These are phyloP conservation scores for Leptographium flavum DNA, from an alignment of 2,329 filamentous ascomycete genomes.

Conservation along the genomic window DNA sequence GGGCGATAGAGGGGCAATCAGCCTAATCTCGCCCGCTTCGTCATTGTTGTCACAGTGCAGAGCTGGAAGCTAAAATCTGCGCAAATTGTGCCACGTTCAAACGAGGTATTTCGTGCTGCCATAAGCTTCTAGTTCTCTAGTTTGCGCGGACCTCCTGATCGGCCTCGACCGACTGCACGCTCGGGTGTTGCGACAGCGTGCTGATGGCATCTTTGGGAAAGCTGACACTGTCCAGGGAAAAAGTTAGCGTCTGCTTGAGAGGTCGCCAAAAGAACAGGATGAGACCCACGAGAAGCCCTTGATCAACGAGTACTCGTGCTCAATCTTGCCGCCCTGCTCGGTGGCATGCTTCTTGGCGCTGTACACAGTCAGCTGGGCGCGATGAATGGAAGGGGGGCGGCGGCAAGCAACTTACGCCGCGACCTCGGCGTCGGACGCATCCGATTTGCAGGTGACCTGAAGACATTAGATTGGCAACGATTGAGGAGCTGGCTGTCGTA, in stretches of 20 bases:
- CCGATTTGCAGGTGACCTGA: constrained; percentile 68
- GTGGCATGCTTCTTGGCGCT: constrained; percentile 65
- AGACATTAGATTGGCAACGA: not conserved
- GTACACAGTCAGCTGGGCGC: not conserved
- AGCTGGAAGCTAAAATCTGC: no score
- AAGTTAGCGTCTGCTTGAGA: not conserved
- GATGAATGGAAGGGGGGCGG: not conserved
- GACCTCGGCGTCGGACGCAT: constrained; percentile 51
- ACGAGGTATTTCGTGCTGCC: no score
- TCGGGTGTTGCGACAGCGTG: constrained; percentile 52
- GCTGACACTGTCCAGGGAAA: constrained; percentile 49
- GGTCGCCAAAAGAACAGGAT: not conserved
- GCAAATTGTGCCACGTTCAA: no score
- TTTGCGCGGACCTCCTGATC: constrained; percentile 60
- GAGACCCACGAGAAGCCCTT: constrained; percentile 81
- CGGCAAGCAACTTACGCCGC: constrained; percentile 36
- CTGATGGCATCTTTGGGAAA: constrained; percentile 53
- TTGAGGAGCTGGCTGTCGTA: not conserved
- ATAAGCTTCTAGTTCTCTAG: constrained; percentile 26
- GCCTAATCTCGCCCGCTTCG: no score
- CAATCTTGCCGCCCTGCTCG: constrained; percentile 71
- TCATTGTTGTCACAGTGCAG: no score
- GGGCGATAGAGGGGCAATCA: no score
- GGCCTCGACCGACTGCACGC: constrained; percentile 60
- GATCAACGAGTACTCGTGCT: constrained; percentile 72